Base-by-base conservation (phyloP, 1,139 yeast species). In the Yamadazyma diospyri region DNA sequence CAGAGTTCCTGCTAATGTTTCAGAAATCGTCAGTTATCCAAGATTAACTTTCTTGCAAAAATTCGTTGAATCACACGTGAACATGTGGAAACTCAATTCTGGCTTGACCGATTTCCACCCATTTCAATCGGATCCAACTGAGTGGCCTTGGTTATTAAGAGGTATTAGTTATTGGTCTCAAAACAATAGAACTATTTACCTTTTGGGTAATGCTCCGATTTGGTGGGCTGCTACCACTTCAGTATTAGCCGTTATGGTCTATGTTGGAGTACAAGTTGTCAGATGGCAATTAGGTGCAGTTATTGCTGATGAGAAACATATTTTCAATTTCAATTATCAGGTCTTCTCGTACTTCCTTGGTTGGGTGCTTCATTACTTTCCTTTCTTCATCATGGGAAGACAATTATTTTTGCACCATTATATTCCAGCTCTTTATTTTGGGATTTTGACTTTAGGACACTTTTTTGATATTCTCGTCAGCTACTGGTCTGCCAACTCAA, bases 121-220 rank as follows among this genome's bases (percentile, higher is more conserved):
- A 46, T 92, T 84, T 79, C 95, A 89, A 63, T 86, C 96, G 9
- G 65, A 77, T 36, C 98, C 99, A 35, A 68, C 67, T 37, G 74
- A 87, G 24, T 94, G 99, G 99, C 95, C 97, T 39, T 60, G 83
- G 25, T 70, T 94, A 53, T 61, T 72, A 41, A 81, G 97, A 60
- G 98, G 98, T 57, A 92, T 94, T 60, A 87, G 87, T 62, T 94
- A 92, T 67, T 92, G 97, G 97, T 81, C 74, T 45, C 70, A 72
- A 49, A 78, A 84, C 40, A 71, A 82, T 55, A 76, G 72, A 45
- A 95, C 85, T 56, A 78, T 92, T 27, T 94, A 92, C 57, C 71
- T 94, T 43, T 55, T 92, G 29, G 99, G 99, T 55, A 94, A 94
- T 55, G 89, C 92, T 14, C 76, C 85, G 32, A 68, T 81, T 27